Percentiles rank a stretch among this genome's conserved stretches.
Conservation (phyloP, 1,284 basidiomycete genomes). For the Malassezia dermatis region DNA sequence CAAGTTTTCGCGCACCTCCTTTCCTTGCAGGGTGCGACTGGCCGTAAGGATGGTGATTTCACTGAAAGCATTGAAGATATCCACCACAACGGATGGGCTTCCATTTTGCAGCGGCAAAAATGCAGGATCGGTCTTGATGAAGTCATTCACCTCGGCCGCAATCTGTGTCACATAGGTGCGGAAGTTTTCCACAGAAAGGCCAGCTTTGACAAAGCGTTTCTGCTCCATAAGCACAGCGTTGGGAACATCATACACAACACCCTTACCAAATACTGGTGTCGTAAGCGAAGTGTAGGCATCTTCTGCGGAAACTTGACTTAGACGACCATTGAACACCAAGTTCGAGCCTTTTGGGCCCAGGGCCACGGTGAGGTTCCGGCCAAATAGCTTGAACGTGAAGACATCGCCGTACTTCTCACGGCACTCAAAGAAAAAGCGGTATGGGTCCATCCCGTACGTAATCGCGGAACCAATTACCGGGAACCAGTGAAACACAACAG, state of each 20-base stretch:
- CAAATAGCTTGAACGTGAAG: conserved; percentile 72
- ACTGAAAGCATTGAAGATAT: conserved; percentile 60
- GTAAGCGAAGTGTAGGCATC: conserved; percentile 68
- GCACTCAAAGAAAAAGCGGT: conserved; percentile 63
- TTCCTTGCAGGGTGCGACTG: conserved; percentile 80
- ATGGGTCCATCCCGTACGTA: conserved; percentile 66
- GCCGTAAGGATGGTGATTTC: conserved; percentile 94
- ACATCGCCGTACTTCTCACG: conserved; percentile 68
- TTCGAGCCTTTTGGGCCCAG: conserved; percentile 88
- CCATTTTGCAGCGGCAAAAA: conserved; percentile 54
- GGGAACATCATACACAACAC: conserved; percentile 93
- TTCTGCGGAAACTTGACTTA: conserved; percentile 83
- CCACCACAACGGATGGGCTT: conserved; percentile 20
- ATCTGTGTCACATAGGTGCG: conserved; percentile 83
- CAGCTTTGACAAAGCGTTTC: conserved; percentile 79
- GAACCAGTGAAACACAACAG: conserved; percentile 67
- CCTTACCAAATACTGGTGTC: conserved; percentile 67
- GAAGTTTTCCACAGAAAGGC: conserved; percentile 84
- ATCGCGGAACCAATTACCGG: conserved; percentile 66
- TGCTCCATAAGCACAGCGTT: conserved; percentile 98
- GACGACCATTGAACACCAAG: conserved; percentile 85
- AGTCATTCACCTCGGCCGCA: conserved; percentile 52
- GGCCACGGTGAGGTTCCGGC: conserved; percentile 79
- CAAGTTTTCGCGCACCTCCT: conserved; percentile 68
- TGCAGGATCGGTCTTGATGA: conserved; percentile 50